These are phyloP conservation scores for Trichoderma brevicompactum DNA, from an alignment of 2,329 filamentous ascomycete species.

Conservation along the genomic window DNA sequence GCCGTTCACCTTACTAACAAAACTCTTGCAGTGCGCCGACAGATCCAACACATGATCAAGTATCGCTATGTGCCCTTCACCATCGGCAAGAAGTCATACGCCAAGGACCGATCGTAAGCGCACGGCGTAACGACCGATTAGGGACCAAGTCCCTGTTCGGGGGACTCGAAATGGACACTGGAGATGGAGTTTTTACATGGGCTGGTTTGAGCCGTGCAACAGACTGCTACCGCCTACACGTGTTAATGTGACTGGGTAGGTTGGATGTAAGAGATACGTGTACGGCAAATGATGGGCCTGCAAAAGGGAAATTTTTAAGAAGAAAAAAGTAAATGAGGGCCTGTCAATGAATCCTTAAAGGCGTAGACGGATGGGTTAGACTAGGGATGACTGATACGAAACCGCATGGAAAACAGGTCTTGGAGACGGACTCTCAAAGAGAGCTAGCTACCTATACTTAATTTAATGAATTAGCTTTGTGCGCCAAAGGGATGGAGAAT, in stretches of 20 bases:
- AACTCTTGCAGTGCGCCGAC: constrained; percentile 79
- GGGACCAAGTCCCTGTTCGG: not conserved
- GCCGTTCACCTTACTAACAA: not conserved
- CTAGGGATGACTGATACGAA: constrained; percentile 27
- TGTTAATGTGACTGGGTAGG: not conserved
- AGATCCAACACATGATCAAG: constrained; percentile 99
- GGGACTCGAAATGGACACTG: not conserved
- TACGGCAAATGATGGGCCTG: constrained; percentile 15
- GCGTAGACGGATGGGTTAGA: constrained; percentile 29
- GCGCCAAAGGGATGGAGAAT: not conserved
- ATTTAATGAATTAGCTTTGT: constrained; percentile 25
- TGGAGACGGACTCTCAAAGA: constrained; percentile 27
- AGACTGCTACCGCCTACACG: not conserved
- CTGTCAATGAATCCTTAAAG: constrained; percentile 19
- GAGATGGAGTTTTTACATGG: not conserved
- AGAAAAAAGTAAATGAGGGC: constrained; percentile 11
- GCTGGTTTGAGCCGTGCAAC: not conserved
- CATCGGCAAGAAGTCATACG: constrained; percentile 84
- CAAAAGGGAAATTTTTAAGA: not conserved
- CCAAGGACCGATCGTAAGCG: constrained; percentile 60
- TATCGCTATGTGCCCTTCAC: constrained; percentile 97
- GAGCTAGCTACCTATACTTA: constrained; percentile 20
- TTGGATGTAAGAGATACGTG: not conserved
- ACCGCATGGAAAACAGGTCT: constrained; percentile 20
- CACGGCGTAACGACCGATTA: not conserved